A percentile compares a stretch with the other conserved stretches of the same genome.
Conservation (phyloP, 192 early-diverging fungal species). For the Backusella circina region DNA sequence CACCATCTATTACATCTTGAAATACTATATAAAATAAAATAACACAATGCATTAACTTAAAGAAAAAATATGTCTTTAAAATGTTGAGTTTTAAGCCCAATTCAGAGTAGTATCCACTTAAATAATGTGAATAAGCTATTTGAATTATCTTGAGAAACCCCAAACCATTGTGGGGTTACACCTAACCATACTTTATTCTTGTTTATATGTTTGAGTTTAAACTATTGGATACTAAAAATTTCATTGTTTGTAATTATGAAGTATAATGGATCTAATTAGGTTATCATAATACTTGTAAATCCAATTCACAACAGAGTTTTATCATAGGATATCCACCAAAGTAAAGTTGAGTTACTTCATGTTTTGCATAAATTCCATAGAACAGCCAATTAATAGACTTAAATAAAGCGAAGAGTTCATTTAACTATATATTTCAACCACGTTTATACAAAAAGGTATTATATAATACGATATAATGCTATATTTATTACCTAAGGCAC, state of each 20-base stretch:
- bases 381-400: too few relatives aligned
- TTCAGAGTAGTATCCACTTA: not conserved
- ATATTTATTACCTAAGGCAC: too few relatives aligned
- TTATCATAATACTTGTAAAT: too few relatives aligned
- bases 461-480: too few relatives aligned
- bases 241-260: not conserved
- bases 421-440: too few relatives aligned
- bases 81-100: not conserved
- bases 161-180: not conserved
- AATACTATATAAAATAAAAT: not conserved
- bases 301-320: too few relatives aligned
- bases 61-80: not conserved
- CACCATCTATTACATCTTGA: not conserved
- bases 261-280: not conserved
- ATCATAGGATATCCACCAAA: too few relatives aligned
- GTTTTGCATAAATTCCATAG: too few relatives aligned
- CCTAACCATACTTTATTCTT: not conserved
- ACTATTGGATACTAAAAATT: not conserved
- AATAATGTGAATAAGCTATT: not conserved
- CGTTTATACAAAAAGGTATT: too few relatives aligned
- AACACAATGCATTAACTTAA: not conserved
- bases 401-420: too few relatives aligned
- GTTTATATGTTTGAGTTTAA: not conserved
- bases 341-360: too few relatives aligned
- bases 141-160: not conserved